Percentiles rank a stretch among this genome's conserved stretches.
These are phyloP conservation scores for Ceratocystis variospora DNA, from an alignment of 2,329 filamentous ascomycete genomes.

Conservation along the genomic window DNA sequence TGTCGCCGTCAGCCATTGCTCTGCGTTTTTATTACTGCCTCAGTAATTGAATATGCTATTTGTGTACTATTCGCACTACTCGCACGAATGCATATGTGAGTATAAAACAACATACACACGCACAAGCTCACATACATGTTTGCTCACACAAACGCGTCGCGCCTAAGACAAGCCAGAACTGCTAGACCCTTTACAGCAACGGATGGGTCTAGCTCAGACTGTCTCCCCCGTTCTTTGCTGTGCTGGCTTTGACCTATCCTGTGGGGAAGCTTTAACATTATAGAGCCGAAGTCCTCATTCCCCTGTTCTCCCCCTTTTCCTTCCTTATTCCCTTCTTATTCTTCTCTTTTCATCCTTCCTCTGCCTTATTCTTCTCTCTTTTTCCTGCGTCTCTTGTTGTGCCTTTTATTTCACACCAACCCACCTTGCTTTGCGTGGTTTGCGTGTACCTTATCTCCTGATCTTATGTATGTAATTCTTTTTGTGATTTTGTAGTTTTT, in stretches of 20 bases:
- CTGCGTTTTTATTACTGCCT: too few relatives aligned
- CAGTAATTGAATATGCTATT: too few relatives aligned
- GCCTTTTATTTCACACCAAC: background rate
- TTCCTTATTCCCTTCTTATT: background rate
- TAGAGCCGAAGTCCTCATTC: background rate
- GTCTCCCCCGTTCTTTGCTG: background rate
- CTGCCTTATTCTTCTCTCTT: background rate
- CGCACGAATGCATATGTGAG: too few relatives aligned
- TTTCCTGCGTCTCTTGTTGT: background rate
- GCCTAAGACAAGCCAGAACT: too few relatives aligned
- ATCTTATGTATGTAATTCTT: background rate
- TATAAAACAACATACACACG: too few relatives aligned
- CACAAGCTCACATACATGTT: too few relatives aligned
- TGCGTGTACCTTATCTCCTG: background rate
- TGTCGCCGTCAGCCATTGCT: too few relatives aligned
- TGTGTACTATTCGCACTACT: too few relatives aligned
- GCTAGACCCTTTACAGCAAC: too few relatives aligned
- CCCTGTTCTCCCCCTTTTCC: slow-evolving; percentile 6
- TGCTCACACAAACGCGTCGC: too few relatives aligned
- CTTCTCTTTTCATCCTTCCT: slow-evolving; percentile 9
- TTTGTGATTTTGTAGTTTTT: background rate
- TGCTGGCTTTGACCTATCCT: background rate
- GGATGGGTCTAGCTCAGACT: background rate
- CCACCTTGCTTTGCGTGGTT: background rate
- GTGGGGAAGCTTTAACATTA: background rate